These are phyloP conservation scores for Hyaloraphidium curvatum DNA, from an alignment of 192 early-diverging fungal species.

Conservation along the genomic window DNA sequence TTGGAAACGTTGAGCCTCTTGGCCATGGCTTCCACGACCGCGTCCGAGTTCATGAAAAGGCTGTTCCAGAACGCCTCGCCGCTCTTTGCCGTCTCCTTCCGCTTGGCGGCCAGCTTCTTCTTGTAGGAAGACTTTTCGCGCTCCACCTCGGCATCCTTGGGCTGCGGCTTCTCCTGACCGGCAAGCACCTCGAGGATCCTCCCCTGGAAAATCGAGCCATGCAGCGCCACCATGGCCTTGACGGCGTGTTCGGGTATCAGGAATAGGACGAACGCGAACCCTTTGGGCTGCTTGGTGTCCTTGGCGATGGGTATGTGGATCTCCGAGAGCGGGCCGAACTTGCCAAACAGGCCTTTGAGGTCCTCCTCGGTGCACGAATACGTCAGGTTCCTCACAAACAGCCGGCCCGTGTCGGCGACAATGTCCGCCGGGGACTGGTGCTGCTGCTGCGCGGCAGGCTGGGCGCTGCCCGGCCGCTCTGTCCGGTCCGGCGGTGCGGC, in stretches of 20 bases:
- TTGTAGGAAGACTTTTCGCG: slow-evolving; percentile 41
- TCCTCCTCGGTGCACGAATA: slow-evolving; percentile 81
- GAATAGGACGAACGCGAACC: slow-evolving; percentile 78
- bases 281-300: slow-evolving; percentile 82
- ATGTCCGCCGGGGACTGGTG: slow-evolving; percentile 22
- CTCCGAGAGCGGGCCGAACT: slow-evolving; percentile 80
- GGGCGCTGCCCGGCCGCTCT: neutral
- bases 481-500: slow-evolving; percentile 6
- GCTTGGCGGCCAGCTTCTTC: slow-evolving; percentile 59
- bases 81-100: slow-evolving; percentile 53
- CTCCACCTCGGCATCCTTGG: slow-evolving; percentile 30
- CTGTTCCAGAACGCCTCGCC: slow-evolving; percentile 87
- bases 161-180: slow-evolving; percentile 63
- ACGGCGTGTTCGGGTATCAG: slow-evolving; percentile 85
- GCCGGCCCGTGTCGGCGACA: slow-evolving; percentile 83
- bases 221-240: slow-evolving; percentile 60
- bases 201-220: slow-evolving; percentile 78
- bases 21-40: slow-evolving; percentile 91
- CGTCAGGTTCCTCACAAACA: slow-evolving; percentile 85
- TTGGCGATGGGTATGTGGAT: slow-evolving; percentile 84
- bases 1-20: slow-evolving; percentile 75
- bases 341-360: slow-evolving; percentile 55
- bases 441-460: neutral
- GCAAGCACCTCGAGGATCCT: slow-evolving; percentile 75
- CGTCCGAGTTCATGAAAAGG: slow-evolving; percentile 86